Evolutionary conservation across 2,329 filamentous ascomycete genomes (phyloP).

Genomic region (Aspergillus versicolor): DNA sequence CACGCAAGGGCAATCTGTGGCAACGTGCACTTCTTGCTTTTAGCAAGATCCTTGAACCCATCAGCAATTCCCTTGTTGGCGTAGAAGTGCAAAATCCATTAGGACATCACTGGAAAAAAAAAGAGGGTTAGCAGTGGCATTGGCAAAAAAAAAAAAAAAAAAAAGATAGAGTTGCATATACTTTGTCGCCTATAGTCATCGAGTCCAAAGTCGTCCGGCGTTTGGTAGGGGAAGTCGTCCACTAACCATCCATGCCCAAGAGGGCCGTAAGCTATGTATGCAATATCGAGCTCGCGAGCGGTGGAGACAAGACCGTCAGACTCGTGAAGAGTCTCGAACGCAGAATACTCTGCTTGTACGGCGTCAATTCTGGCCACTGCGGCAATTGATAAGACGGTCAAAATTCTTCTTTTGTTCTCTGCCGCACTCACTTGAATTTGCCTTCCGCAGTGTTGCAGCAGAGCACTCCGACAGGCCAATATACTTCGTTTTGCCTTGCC

Average conservation of each 20-base stretch:
- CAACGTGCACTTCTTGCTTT: constrained; percentile 31
- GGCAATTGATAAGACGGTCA: neutral
- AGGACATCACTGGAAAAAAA: constrained; percentile 39
- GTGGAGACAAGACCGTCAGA: too few species aligned
- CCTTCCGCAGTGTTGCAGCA: constrained; percentile 45
- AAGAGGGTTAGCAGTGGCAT: too few species aligned
- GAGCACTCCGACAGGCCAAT: constrained; percentile 52
- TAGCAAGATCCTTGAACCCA: constrained; percentile 43
- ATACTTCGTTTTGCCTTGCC: constrained; percentile 50
- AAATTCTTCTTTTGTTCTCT: too few species aligned
- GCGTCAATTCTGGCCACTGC: constrained; percentile 50
- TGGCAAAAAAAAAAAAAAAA: too few species aligned
- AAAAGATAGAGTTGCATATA: too few species aligned
- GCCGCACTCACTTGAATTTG: constrained; percentile 40
- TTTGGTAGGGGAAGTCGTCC: constrained; percentile 39
- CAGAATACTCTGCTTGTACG: constrained; percentile 48
- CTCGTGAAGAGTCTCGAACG: constrained; percentile 35
- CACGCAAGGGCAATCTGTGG: constrained; percentile 42
- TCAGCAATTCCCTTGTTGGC: constrained; percentile 45
- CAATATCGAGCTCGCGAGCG: too few species aligned
- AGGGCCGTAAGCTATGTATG: too few species aligned
- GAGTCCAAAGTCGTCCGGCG: constrained; percentile 47
- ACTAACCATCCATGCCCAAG: too few species aligned
- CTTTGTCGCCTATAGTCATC: constrained; percentile 24
- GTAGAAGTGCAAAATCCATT: too few species aligned